Evolutionary conservation across 2,329 filamentous ascomycete genomes (phyloP), one percentile per base, ranked within the genome.

Genomic region (Talaromyces sp.): DNA sequence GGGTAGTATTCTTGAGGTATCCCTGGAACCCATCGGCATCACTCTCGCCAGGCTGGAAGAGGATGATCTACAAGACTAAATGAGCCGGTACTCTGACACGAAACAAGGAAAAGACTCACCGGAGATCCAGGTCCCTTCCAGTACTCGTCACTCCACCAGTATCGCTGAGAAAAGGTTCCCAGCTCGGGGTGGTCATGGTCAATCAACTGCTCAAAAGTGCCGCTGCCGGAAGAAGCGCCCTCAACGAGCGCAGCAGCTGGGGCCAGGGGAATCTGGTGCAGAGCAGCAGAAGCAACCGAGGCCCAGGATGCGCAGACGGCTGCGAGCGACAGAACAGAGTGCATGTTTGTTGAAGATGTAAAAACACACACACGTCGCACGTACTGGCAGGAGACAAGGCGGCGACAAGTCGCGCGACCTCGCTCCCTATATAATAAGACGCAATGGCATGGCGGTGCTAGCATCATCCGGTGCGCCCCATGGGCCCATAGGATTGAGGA

Each of bases 161-260:
- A 85, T 49, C 78, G 76, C 70, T 85, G 82, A 29, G 76, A 72
- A 65, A 85, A 85, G 0, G 80, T 85, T 11, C 83, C 83, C 13
- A 83, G 71, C n/a, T 73, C 73, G 1, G 83, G 82, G 64, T 85
- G 74, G 4, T 77, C 71, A 70, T 88, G 85, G 67, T 88, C 84
- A 55, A 87, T 81, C 58, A 82, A 74, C 69, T 87, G 85, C 63
- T 81, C 69, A 62, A 85, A 86, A 6, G 71, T 76, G 29, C 69
- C 62, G 58, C 69, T 70, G 31, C 21, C 24, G 14, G 26, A 26
- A 38, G 49, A 64, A 63, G 9, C 14, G 14, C 31, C 27, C 10
- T 24, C 32, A 31, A 9, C 27, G 21, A 29, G 7, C 0, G 41
- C 43, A 29, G 51, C 24, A 43, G 59, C 53, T 38, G 60, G 31